Base-by-base conservation (phyloP, 441 rosid genomes). In the Biscutella laevigata region DNA sequence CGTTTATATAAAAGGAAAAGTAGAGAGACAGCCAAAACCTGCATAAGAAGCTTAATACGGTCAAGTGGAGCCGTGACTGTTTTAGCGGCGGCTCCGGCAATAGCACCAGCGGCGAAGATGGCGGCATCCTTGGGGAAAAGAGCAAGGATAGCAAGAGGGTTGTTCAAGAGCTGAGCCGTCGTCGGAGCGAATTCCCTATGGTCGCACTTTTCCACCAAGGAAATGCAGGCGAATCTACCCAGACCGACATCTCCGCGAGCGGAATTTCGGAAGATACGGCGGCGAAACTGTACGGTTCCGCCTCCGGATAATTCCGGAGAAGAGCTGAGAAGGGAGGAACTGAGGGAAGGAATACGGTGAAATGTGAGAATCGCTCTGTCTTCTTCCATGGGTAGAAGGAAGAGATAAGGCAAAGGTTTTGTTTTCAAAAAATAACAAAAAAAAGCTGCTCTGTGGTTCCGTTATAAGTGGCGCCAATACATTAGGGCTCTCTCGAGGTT, bases 21-120 rank as follows among this genome's bases (percentile, higher is more conserved):
- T 15, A 21, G 4, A 34, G 27, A 2, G 5, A 15, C 0, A 42
- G 4, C 1, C 1, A 22, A 47, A 51, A 82, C 94, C 90, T 82
- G 94, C 88, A 88, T 82, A 60, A 88, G 94, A 27, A 88, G 76
- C 75, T 88, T 88, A 53, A 88, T 55, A 22, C 86, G 94, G 76
- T 88, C 94, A 36, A 88, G 96, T 1, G 96, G 96, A 57, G 96
- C 91, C 0, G 94, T 84, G 49, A 76, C 79, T 12, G 85, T 71
- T 72, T 88, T 88, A 0, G 96, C 96, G 6, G 86, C 88, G 54
- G 91, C 94, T 33, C 91, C 94, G 16, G 94, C 77, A 36, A 77
- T 51, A 28, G 96, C 94, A 19, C 85, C 94, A 52, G 96, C 94
- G 4, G 74, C 59, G 59, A 88, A 88, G 51, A 81, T 76, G 8